These are phyloP conservation scores for Achaetomiella virescens DNA, from an alignment of 495 filamentous ascomycete species.

Conservation along the genomic window DNA sequence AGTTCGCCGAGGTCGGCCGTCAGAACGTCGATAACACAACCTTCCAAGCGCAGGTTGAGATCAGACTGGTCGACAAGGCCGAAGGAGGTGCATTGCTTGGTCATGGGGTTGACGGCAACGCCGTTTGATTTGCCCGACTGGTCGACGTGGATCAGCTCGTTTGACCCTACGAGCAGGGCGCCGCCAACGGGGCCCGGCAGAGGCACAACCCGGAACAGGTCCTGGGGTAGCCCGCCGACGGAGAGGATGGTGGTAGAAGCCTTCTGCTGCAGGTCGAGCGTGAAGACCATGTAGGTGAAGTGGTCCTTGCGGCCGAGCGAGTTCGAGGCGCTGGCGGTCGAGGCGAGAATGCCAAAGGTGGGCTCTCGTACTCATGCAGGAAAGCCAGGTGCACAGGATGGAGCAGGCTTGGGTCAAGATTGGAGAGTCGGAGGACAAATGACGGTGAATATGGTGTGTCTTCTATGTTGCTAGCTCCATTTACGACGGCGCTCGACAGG, in stretches of 20 bases:
- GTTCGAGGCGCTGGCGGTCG: slow-evolving; percentile 60
- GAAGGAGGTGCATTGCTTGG: slow-evolving; percentile 71
- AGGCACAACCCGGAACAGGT: slow-evolving; percentile 77
- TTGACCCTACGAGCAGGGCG: slow-evolving; percentile 75
- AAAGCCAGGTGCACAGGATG: slow-evolving; percentile 90
- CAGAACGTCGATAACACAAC: slow-evolving; percentile 70
- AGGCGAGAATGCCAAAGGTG: slow-evolving; percentile 89
- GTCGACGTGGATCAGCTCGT: slow-evolving; percentile 92
- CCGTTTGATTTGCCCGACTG: slow-evolving; percentile 91
- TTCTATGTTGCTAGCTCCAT: slow-evolving; percentile 50
- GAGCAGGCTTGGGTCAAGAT: slow-evolving; percentile 77
- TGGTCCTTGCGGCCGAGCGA: slow-evolving; percentile 80
- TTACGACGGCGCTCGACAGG: slow-evolving; percentile 37
- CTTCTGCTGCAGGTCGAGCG: slow-evolving; percentile 85
- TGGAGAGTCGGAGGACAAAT: slow-evolving; percentile 79
- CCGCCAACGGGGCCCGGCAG: slow-evolving; percentile 84
- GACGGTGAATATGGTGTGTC: slow-evolving; percentile 82
- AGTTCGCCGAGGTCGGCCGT: slow-evolving; percentile 70
- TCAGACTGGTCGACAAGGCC: slow-evolving; percentile 77
- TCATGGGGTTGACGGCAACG: slow-evolving; percentile 89
- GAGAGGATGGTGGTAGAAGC: slow-evolving; percentile 91
- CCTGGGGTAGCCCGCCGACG: slow-evolving; percentile 77
- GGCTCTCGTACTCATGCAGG: slow-evolving; percentile 94
- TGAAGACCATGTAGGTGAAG: slow-evolving; percentile 86
- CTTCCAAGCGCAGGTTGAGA: slow-evolving; percentile 72